phyloP scores from a whole-genome alignment of 2,329 filamentous ascomycete genomes.

The Venturia effusa region DNA sequence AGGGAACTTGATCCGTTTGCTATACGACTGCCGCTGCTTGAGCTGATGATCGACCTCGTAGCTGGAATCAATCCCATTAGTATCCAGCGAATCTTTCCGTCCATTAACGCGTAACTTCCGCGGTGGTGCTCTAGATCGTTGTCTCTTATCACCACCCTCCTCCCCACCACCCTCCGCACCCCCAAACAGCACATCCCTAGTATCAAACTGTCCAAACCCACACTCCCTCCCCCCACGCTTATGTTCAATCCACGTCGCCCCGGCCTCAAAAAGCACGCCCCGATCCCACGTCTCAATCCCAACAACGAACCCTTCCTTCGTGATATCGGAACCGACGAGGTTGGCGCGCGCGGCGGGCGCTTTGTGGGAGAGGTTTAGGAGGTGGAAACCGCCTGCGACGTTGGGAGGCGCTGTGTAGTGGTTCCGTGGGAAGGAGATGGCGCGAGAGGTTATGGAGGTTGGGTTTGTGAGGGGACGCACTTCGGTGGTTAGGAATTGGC shows the following conservation, averaged over 20 bases:
- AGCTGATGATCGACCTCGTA: neutral
- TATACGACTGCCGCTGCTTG: conserved; percentile 3
- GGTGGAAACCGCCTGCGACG: conserved; percentile 19
- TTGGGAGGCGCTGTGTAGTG: conserved; percentile 20
- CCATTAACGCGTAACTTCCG: neutral
- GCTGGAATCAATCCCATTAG: neutral
- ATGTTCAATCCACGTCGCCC: conserved; percentile 20
- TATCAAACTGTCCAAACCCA: conserved; percentile 20
- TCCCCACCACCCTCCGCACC: neutral
- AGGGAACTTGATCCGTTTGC: conserved; percentile 15
- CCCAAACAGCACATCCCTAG: conserved; percentile 12
- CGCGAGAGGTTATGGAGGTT: conserved; percentile 16
- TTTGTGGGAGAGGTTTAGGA: conserved; percentile 16
- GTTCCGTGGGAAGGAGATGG: conserved; percentile 16
- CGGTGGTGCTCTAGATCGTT: neutral
- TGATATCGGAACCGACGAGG: conserved; percentile 18
- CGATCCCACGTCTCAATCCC: conserved; percentile 19
- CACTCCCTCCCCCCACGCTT: conserved; percentile 19
- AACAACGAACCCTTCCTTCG: conserved; percentile 16
- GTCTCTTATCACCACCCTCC: neutral
- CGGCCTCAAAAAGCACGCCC: conserved; percentile 16
- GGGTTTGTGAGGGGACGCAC: conserved; percentile 16
- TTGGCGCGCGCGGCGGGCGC: conserved; percentile 17
- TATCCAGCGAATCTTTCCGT: conserved; percentile 1
- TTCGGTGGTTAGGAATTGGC: conserved; percentile 20